Base-by-base conservation (phyloP, 306 rosid species). In the Ceratonia siliqua region DNA sequence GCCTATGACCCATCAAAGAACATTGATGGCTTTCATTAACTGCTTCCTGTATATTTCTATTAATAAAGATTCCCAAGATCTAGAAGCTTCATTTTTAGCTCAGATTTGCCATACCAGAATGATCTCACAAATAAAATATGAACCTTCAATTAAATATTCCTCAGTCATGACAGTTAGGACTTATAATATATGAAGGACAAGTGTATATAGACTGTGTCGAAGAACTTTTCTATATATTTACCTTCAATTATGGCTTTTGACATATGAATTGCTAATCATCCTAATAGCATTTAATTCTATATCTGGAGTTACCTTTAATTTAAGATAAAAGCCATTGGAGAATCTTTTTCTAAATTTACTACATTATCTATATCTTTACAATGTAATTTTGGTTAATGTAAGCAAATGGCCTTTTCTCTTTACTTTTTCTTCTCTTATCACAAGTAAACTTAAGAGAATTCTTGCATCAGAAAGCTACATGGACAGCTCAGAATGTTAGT, bases 341-440 rank as follows among this genome's bases (percentile, higher is more conserved):
- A 48, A 62, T 49, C 62, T 15, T 64, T 30, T 45, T 61, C 39
- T 20, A 24, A 15, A 66, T 25, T 41, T 72, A 10, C 13, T 24
- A 15, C 54, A 25, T 55, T 22, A 43, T 56, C 14, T 65, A 62
- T 71, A 36, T 15, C 46, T 64, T 64, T 54, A 62, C 21, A 61
- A 64, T 22, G 35, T 43, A 28, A 77, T 43, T 46, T 27, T 8
- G 59, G 53, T 57, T 48, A 30, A 75, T 62, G 64, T 55, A 75
- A 53, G 38, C 64, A 75, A 62, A 68, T n/a, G n/a, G 28, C 53
- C 57, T 56, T 55, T 71, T 35, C 25, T 9, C 2, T 75, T n/a
- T n/a, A n/a, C n/a, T n/a, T n/a, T n/a, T n/a, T n/a, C n/a, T n/a
- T n/a, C n/a, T n/a, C n/a, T n/a, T n/a, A n/a, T n/a, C n/a, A n/a